These are phyloP conservation scores for Knufia petricola DNA, from an alignment of 2,329 filamentous ascomycete genomes.

Conservation along the genomic window DNA sequence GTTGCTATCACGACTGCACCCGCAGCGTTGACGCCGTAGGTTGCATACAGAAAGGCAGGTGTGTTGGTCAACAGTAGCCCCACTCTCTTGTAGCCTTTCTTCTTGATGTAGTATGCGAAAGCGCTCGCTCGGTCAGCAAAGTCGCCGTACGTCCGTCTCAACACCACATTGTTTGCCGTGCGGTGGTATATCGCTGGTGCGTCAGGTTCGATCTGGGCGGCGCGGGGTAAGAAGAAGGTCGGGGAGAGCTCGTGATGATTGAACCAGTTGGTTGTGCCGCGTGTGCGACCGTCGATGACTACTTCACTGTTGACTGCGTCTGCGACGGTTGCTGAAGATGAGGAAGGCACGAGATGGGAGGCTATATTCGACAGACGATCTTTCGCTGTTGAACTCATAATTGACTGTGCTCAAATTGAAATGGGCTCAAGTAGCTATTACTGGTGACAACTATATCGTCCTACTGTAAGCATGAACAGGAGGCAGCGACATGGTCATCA, in stretches of 20 bases:
- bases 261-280: constrained; percentile 34
- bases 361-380: constrained; percentile 25
- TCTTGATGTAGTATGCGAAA: constrained; percentile 75
- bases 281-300: constrained; percentile 33
- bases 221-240: constrained; percentile 76
- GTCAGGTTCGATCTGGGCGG: constrained; percentile 77
- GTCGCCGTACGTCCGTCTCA: constrained; percentile 70
- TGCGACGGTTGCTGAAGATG: constrained; percentile 22
- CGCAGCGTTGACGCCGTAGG: constrained; percentile 77
- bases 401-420: background rate
- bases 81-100: constrained; percentile 63
- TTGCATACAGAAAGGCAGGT: constrained; percentile 81
- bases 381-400: constrained; percentile 7
- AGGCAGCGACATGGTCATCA: too few relatives aligned
- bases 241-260: constrained; percentile 75
- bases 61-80: constrained; percentile 88
- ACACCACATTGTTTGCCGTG: constrained; percentile 62
- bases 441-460: background rate
- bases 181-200: constrained; percentile 78
- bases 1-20: constrained; percentile 67
- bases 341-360: constrained; percentile 25
- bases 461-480: background rate
- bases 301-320: constrained; percentile 23
- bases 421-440: background rate
- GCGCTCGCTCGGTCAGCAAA: constrained; percentile 79